Evolutionary conservation across 140 eudicot genomes (phyloP).

Genomic region (Senecio squalidus): DNA sequence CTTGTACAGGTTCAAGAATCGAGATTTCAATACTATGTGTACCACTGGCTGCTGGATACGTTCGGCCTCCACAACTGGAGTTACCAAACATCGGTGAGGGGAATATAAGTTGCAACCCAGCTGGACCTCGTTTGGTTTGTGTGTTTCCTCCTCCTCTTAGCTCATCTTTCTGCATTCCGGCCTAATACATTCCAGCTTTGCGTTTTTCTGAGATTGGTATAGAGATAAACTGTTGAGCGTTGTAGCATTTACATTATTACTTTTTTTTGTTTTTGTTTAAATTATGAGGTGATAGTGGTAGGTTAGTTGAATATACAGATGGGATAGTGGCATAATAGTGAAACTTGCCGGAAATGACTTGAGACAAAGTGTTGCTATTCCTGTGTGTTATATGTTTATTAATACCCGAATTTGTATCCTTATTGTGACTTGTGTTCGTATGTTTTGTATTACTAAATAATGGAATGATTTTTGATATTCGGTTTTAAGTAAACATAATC

Average conservation of each 20-base stretch:
- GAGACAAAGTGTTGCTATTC: constrained; percentile 2
- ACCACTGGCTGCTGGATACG: constrained; percentile 93
- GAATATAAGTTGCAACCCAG: constrained; percentile 87
- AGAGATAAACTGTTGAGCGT: constrained; percentile 21
- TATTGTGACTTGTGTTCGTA: constrained; percentile 7
- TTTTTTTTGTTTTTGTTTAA: background rate
- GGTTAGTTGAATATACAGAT: constrained; percentile 27
- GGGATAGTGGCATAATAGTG: constrained; percentile 17
- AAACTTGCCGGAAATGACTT: constrained; percentile 17
- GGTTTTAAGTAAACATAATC: background rate
- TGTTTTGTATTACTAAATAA: constrained; percentile 15
- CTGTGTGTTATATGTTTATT: constrained; percentile 14
- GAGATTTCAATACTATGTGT: constrained; percentile 83
- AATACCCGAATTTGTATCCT: constrained; percentile 9
- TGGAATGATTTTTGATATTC: background rate
- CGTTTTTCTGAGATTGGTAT: constrained; percentile 6
- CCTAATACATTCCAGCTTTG: constrained; percentile 24
- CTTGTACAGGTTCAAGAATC: constrained; percentile 71
- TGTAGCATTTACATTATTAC: constrained; percentile 18
- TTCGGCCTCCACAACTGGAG: constrained; percentile 87
- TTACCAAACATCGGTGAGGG: constrained; percentile 68
- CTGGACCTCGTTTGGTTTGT: constrained; percentile 89
- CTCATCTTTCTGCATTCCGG: constrained; percentile 89
- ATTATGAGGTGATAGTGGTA: constrained; percentile 14
- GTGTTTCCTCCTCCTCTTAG: constrained; percentile 86